Conservation (phyloP, 192 early-diverging fungal species). For the Rhizophlyctis rosea region DNA sequence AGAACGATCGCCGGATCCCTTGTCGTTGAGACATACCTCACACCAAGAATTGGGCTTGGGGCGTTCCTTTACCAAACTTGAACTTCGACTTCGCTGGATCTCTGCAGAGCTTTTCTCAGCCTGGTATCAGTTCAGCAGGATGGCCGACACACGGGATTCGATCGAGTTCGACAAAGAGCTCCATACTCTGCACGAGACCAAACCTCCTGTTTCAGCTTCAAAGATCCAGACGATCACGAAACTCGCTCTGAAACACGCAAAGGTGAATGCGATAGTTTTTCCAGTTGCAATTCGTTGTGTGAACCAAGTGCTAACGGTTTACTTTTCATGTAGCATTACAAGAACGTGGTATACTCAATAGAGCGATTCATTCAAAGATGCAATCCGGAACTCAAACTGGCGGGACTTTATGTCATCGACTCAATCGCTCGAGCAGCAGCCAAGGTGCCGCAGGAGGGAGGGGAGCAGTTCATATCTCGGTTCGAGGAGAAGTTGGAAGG, state of each 20-base stretch:
- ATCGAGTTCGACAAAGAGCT: conserved; percentile 54
- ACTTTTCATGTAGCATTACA: conserved; percentile 30
- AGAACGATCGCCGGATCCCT: too few species aligned
- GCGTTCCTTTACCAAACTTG: too few species aligned
- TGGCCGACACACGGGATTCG: conserved; percentile 16
- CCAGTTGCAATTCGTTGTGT: neutral
- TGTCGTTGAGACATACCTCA: too few species aligned
- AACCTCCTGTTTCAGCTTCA: conserved; percentile 48
- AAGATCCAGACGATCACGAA: conserved; percentile 49
- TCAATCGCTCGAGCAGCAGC: conserved; percentile 38
- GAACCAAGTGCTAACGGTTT: neutral
- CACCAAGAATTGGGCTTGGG: too few species aligned
- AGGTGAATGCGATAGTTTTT: conserved; percentile 23
- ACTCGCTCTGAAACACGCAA: conserved; percentile 44
- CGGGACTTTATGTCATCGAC: conserved; percentile 52
- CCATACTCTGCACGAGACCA: conserved; percentile 39
- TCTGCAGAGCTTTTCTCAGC: too few species aligned
- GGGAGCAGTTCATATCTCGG: conserved; percentile 31
- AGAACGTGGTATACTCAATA: conserved; percentile 44
- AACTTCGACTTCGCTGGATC: too few species aligned
- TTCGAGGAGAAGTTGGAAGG: conserved; percentile 48
- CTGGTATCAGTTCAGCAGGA: too few species aligned
- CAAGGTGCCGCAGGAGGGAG: conserved; percentile 33
- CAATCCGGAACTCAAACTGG: conserved; percentile 46
- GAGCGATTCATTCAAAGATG: conserved; percentile 47